phyloP scores from a whole-genome alignment of 768 basidiomycete genomes.

The Leucosporidium scottii region DNA sequence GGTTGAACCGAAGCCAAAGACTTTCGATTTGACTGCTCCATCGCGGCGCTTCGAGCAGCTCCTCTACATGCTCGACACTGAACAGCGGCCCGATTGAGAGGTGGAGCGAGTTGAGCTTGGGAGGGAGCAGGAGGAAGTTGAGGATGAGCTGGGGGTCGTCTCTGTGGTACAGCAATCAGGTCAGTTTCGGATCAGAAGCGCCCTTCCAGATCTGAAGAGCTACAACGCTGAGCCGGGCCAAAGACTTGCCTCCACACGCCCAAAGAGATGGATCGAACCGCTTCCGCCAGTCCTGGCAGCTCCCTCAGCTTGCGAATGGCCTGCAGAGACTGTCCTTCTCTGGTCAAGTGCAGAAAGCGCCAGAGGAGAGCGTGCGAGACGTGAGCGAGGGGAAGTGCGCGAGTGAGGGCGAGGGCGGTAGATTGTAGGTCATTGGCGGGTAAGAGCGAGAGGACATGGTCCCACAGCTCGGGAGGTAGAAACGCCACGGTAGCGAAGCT shows the following conservation, averaged over 20 bases:
- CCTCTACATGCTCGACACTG: constrained; percentile 71
- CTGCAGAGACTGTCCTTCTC: constrained; percentile 51
- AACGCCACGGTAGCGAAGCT: not conserved
- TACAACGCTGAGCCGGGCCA: constrained; percentile 17
- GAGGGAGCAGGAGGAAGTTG: constrained; percentile 53
- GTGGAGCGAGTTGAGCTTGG: constrained; percentile 49
- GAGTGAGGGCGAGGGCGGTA: constrained; percentile 55
- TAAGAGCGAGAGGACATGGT: constrained; percentile 53
- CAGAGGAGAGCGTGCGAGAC: constrained; percentile 58
- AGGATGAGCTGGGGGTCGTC: constrained; percentile 35
- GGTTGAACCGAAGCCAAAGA: constrained; percentile 67
- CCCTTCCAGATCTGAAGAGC: not conserved
- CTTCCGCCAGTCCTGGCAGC: not conserved
- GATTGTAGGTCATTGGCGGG: constrained; percentile 49
- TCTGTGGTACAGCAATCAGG: not conserved
- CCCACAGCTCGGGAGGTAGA: constrained; percentile 64
- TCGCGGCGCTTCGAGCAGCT: constrained; percentile 49
- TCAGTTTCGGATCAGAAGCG: not conserved
- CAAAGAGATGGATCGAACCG: constrained; percentile 8
- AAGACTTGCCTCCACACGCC: constrained; percentile 32
- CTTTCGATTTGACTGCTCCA: constrained; percentile 50
- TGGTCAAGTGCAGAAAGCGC: constrained; percentile 51
- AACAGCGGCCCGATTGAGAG: constrained; percentile 74
- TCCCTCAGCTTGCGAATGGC: constrained; percentile 38
- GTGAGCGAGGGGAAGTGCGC: constrained; percentile 54